Percentiles rank a stretch among this genome's conserved stretches.
These are phyloP conservation scores for Coniosporium apollinis DNA, from an alignment of 495 filamentous ascomycete genomes.

Conservation along the genomic window DNA sequence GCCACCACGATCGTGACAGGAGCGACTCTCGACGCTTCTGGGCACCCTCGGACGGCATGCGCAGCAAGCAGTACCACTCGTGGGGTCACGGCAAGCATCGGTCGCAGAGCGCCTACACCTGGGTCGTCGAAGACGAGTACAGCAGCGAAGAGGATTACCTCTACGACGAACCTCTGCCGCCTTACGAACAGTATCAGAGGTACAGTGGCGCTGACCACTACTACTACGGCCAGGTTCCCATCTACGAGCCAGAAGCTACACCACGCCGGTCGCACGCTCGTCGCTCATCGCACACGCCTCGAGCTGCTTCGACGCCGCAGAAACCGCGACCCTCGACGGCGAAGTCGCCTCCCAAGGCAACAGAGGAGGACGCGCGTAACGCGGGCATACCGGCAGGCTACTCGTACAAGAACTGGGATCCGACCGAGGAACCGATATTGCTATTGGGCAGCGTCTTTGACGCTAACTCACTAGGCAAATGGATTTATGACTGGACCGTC, in stretches of 20 bases:
- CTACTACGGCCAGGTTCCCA: constrained; percentile 24
- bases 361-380: constrained; percentile 64
- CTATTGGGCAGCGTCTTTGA: constrained; percentile 93
- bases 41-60: constrained; percentile 7
- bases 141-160: constrained; percentile 15
- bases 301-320: constrained; percentile 1
- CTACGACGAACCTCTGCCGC: constrained; percentile 17
- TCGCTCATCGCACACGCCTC: constrained; percentile 20
- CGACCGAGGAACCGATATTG: constrained; percentile 80
- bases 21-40: constrained; percentile 10
- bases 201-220: constrained; percentile 18
- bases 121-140: constrained; percentile 12
- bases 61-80: constrained; percentile 19
- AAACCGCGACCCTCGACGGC: constrained; percentile 10
- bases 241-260: constrained; percentile 19
- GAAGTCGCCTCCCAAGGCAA: constrained; percentile 45
- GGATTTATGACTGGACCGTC: constrained; percentile 99
- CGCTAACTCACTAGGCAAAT: constrained; percentile 92
- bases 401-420: constrained; percentile 98
- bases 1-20: constrained; percentile 20
- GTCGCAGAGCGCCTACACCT: constrained; percentile 18
- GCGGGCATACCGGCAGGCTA: constrained; percentile 81
- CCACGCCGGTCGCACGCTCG: constrained; percentile 12
- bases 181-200: constrained; percentile 22
- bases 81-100: too few relatives aligned